Base-by-base conservation (phyloP, 129 eudicot species). In the Arctium lappa region DNA sequence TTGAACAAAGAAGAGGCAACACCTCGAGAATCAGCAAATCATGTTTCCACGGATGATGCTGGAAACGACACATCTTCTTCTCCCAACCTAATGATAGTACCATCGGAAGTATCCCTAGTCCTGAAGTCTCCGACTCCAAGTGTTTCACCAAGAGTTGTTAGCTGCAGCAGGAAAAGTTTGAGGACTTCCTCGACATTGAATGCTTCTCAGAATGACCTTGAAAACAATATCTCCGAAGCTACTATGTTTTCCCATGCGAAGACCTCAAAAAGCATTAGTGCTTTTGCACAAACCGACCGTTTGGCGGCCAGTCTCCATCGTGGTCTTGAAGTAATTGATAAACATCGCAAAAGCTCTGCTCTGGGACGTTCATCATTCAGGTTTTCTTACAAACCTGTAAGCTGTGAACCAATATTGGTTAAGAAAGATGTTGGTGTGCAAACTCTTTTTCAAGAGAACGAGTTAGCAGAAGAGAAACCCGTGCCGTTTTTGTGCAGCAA, bases 351-450 rank as follows among this genome's bases (percentile, higher is more conserved):
- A 68, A 90, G 87, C 83, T 85, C 87, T 5, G 88, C 88, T 83
- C 68, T 90, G 56, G 89, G 97, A 69, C 83, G 89, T 73, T 93
- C 97, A 31, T 80, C 91, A 8, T 96, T 93, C 85, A 93, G 97
- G 85, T 91, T 91, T 76, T 92, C 99, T 18, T 91, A 88, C 83
- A 91, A 87, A 76, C 88, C 96, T 39, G 82, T 86, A 12, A 91
- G 86, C 53, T 36, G 80, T 73, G 92, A 90, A 81, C 87, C 86
- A 8, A 75, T 79, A 74, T 69, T 78, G 65, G 78, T 77, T 82
- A 74, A 74, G 37, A 96, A 93, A 89, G 97, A 96, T 81, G 91
- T 88, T 22, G 99, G 99, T 37, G 91, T 96, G 81, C 98, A 96
- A 87, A 90, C 98, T 63, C 63, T 78, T 63, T 78, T 75, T 78